Base-by-base conservation (phyloP, 345 rosid genomes). In the Zanthoxylum bungeanum region DNA sequence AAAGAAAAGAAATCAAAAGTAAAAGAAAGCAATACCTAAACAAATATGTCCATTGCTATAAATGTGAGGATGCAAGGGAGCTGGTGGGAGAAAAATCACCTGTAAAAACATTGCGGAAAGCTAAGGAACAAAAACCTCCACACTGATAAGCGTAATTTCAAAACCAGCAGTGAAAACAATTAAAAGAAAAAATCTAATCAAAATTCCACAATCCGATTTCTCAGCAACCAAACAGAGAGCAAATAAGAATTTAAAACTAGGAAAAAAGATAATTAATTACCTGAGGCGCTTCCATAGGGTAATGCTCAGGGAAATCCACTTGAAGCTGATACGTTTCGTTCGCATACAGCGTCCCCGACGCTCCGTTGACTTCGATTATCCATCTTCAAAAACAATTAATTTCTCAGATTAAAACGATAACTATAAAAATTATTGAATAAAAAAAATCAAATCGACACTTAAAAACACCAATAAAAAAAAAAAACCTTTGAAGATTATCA, bases 251-350 rank as follows among this genome's bases (percentile, higher is more conserved):
- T 34, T 22, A 22, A 57, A 64, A 36, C 52, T 12, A 9, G n/a
- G n/a, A 9, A 17, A 36, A 17, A 37, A 11, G 16, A 28, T 11
- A 2, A 44, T 44, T 37, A 56, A 47, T 11, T 66, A 82, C 95
- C 87, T 89, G 95, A 4, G 92, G 95, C 3, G 92, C 88, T 79
- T 89, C 95, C 92, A 86, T 89, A 16, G 92, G 95, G 70, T 87
- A 87, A 73, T 89, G 87, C 71, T 84, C 92, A 14, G 92, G 92
- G 73, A 89, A 89, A 70, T 86, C 95, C 66, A 87, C 92, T 74
- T 89, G 95, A 77, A 87, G 95, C 83, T 87, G 87, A 63, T 78
- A 89, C 36, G 83, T 86, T 73, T 87, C 95, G 71, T 89, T 87
- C 6, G 89, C 86, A 42, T 89, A 89, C 16, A 87, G 78, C 37